These are phyloP conservation scores for Ricinus communis DNA, from an alignment of 345 rosid species.

Conservation along the genomic window DNA sequence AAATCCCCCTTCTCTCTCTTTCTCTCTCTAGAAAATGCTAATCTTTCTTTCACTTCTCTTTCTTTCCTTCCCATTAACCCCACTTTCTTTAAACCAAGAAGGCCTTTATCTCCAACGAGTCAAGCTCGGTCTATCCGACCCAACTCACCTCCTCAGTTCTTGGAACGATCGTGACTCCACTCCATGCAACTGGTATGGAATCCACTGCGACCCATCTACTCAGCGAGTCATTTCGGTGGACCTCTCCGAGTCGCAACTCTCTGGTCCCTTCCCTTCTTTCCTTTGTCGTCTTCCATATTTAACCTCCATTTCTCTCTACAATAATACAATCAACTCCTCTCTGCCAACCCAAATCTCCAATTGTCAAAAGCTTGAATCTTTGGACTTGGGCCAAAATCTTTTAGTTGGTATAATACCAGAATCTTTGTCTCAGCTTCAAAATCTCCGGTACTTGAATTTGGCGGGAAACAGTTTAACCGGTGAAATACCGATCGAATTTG, in stretches of 20 bases:
- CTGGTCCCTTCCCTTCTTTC: conserved; percentile 72
- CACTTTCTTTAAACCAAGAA: conserved; percentile 57
- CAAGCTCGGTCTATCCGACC: conserved; percentile 61
- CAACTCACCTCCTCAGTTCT: conserved; percentile 46
- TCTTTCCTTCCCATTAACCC: conserved; percentile 11
- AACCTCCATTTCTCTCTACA: conserved; percentile 36
- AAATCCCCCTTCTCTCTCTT: not conserved
- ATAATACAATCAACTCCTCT: conserved; percentile 65
- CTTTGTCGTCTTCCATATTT: conserved; percentile 73
- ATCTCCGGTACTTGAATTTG: conserved; percentile 43
- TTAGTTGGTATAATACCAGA: conserved; percentile 58
- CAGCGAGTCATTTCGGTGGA: conserved; percentile 49
- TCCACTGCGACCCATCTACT: conserved; percentile 50
- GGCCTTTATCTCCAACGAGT: conserved; percentile 71
- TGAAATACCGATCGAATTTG: conserved; percentile 40
- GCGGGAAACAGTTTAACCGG: conserved; percentile 63
- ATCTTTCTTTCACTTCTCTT: conserved; percentile 31
- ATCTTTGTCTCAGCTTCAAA: conserved; percentile 48
- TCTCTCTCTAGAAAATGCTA: conserved; percentile 27
- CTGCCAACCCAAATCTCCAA: conserved; percentile 47
- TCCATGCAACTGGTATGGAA: conserved; percentile 74
- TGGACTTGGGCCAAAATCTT: conserved; percentile 45
- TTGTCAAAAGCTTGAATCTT: conserved; percentile 47
- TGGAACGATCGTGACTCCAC: conserved; percentile 67
- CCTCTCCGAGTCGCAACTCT: conserved; percentile 50